phyloP scores from a whole-genome alignment of 1,139 yeast species.

The Ogataea hybrid region DNA sequence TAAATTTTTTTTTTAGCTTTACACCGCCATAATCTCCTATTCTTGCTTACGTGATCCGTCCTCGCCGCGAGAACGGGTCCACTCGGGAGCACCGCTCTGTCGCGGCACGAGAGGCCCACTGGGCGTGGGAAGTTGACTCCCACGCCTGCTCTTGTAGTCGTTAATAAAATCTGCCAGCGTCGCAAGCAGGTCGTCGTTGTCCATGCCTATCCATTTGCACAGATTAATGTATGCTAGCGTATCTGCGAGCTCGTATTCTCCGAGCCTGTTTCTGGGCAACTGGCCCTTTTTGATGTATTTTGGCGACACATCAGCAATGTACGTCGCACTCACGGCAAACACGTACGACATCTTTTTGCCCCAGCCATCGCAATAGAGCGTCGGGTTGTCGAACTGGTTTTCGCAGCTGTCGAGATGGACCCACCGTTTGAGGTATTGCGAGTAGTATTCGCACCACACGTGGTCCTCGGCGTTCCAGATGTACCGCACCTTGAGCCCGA shows the following conservation, averaged over 20 bases:
- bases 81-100: constrained; percentile 71
- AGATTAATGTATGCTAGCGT: constrained; percentile 42
- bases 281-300: constrained; percentile 59
- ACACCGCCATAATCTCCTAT: not conserved
- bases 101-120: constrained; percentile 34
- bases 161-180: constrained; percentile 22
- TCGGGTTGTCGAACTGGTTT: constrained; percentile 78
- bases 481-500: constrained; percentile 65
- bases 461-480: constrained; percentile 92
- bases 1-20: constrained; percentile 6
- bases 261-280: constrained; percentile 49
- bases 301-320: constrained; percentile 64
- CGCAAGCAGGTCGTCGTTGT: constrained; percentile 28
- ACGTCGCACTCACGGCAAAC: constrained; percentile 61
- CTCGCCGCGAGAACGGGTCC: constrained; percentile 81
- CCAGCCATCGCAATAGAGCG: constrained; percentile 80
- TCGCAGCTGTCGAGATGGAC: constrained; percentile 90
- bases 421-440: constrained; percentile 64
- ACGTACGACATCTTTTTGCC: constrained; percentile 91
- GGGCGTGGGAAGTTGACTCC: constrained; percentile 6
- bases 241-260: constrained; percentile 40
- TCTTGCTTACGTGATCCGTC: constrained; percentile 41
- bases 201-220: constrained; percentile 34
- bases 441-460: constrained; percentile 93
- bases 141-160: constrained; percentile 18